Conservation (phyloP, 257 asterid species). For the Solanum piurae region DNA sequence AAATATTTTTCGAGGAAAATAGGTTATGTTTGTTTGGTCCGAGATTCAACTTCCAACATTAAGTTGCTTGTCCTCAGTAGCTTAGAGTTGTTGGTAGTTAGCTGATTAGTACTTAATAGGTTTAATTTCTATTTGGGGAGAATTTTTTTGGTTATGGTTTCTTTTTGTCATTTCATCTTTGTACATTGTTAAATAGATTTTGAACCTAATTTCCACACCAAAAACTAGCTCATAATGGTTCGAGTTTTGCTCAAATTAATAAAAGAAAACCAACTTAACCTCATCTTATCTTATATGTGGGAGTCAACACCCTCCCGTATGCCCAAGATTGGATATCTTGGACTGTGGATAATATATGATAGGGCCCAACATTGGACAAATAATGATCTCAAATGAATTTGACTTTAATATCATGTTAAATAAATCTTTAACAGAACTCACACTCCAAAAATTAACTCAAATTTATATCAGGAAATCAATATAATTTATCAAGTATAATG, state of each 20-base stretch:
- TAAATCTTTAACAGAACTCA: too few relatives aligned
- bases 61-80: too few relatives aligned
- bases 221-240: background rate
- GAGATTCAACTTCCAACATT: too few relatives aligned
- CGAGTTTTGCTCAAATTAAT: background rate
- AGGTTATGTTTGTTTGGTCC: background rate
- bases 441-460: too few relatives aligned
- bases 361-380: background rate
- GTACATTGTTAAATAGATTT: too few relatives aligned
- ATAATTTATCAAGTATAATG: background rate
- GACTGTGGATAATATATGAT: background rate
- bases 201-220: background rate
- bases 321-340: background rate
- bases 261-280: background rate
- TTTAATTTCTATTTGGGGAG: too few relatives aligned
- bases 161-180: too few relatives aligned
- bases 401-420: too few relatives aligned
- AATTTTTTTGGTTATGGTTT: background rate
- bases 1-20: too few relatives aligned
- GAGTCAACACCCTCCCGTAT: background rate
- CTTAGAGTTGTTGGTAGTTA: too few relatives aligned
- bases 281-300: background rate
- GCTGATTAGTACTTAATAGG: too few relatives aligned
- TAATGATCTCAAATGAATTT: too few relatives aligned
- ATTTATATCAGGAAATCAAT: background rate